Base-by-base conservation (phyloP, 2,329 filamentous ascomycete genomes). In the Alternaria arborescens region DNA sequence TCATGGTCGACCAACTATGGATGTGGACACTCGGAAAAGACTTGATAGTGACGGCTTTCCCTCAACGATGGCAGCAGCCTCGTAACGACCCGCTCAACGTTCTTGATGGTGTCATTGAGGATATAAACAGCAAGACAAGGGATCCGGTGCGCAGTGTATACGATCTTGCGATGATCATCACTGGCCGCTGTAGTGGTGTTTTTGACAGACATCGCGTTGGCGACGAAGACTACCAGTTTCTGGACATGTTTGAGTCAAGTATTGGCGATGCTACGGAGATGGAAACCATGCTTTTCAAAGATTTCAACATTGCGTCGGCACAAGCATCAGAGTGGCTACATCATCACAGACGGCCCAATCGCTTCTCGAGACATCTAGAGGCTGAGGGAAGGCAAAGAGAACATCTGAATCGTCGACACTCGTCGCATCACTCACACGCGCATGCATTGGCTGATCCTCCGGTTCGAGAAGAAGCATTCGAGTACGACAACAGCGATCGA, bases 1-100 rank as follows among this genome's bases (percentile, higher is more conserved):
- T 88, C 71, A 89, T 89, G 87, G 88, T 90, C 0, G 88, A 90
- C 70, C 88, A 90, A 66, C 78, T 91, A 2, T 90, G 88, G 88
- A 83, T 90, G 71, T 89, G 87, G 85, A 81, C 88, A 3, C 70
- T 90, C 1, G 78, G 85, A 11, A 80, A 80, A 71, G 87, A 88
- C 58, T 76, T 89, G 16, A 83, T 90, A 18, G 82, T 90, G 11
- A 87, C 86, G 0, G 83, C 84, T 54, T 88, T 88, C 58, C 85
- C 86, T 2, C 83, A 87, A 62, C 78, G 85, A 5, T 88, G 85
- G 85, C 79, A 85, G 32, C 86, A 89, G 70, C 86, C 86, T 0
- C 85, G 84, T 52, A 86, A 87, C 53, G 87, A 89, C 57, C 86
- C 86, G 1, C 75, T 89, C 12, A 89, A 89, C 58, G 86, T 90